Evolutionary conservation across 208 protist species (phyloP).

Genomic region (Herpetomonas muscarum): DNA sequence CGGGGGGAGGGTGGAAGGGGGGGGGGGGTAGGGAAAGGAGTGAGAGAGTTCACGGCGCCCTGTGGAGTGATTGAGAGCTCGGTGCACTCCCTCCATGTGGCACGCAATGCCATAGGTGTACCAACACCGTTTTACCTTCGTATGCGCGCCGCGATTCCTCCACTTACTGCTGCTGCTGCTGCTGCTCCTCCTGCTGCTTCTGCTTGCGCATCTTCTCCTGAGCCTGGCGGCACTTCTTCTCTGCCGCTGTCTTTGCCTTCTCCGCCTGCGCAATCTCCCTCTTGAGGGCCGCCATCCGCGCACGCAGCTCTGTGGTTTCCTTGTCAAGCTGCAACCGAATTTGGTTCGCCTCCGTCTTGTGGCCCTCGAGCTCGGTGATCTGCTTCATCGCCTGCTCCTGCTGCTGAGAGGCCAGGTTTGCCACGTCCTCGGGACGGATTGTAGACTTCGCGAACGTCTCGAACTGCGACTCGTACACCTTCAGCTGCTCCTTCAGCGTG

Average conservation of each 20-base stretch:
- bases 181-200: no score
- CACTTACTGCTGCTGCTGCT: no score
- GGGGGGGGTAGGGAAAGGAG: no score
- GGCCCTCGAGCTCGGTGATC: slow-evolving; percentile 35
- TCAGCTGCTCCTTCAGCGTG: slow-evolving; percentile 53
- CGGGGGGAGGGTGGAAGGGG: no score
- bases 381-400: slow-evolving; percentile 35
- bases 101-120: no score
- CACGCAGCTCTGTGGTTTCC: slow-evolving; percentile 54
- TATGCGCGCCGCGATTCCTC: no score
- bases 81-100: no score
- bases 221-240: slow-evolving; percentile 71
- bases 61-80: no score
- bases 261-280: slow-evolving; percentile 52
- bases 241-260: slow-evolving; percentile 36
- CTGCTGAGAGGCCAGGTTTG: slow-evolving; percentile 42
- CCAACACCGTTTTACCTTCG: no score
- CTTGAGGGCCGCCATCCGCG: slow-evolving; percentile 44
- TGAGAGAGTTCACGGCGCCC: no score
- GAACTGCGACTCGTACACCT: slow-evolving; percentile 60
- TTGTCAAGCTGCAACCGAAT: slow-evolving; percentile 61
- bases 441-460: slow-evolving; percentile 36
- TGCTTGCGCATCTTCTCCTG: slow-evolving; percentile 28
- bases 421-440: slow-evolving; percentile 56
- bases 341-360: slow-evolving; percentile 63